These are phyloP conservation scores for Trichophyton schoenleinii DNA, from an alignment of 2,329 filamentous ascomycete species.

Conservation along the genomic window DNA sequence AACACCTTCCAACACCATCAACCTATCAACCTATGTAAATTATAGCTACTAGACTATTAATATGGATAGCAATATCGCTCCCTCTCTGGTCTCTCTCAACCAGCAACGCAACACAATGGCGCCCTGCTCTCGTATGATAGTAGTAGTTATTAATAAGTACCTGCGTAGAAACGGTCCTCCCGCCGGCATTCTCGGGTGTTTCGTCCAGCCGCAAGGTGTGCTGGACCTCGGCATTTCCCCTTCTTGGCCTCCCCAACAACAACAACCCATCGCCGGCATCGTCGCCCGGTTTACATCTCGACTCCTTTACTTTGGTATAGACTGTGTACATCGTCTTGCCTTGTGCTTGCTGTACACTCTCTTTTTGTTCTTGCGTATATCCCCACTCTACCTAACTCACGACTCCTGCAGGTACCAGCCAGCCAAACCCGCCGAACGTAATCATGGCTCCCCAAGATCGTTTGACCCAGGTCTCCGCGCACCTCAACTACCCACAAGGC, in stretches of 20 bases:
- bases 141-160: no score
- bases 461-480: conserved; percentile 58
- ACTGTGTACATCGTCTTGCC: not conserved
- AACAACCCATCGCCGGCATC: not conserved
- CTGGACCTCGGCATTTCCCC: not conserved
- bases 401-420: not conserved
- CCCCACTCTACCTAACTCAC: not conserved
- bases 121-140: not conserved
- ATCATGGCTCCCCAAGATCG: conserved; percentile 41
- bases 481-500: conserved; percentile 72
- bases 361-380: not conserved
- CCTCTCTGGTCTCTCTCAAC: not conserved
- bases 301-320: no score
- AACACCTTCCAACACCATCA: no score
- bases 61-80: not conserved
- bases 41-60: not conserved
- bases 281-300: not conserved
- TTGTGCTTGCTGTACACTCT: not conserved
- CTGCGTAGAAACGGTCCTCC: not conserved
- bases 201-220: not conserved
- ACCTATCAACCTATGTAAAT: no score
- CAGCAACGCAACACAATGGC: not conserved
- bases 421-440: conserved; percentile 8
- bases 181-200: not conserved
- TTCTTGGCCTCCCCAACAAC: not conserved